phyloP scores from a whole-genome alignment of 2,329 filamentous ascomycete genomes.

The Fusarium drepaniforme region DNA sequence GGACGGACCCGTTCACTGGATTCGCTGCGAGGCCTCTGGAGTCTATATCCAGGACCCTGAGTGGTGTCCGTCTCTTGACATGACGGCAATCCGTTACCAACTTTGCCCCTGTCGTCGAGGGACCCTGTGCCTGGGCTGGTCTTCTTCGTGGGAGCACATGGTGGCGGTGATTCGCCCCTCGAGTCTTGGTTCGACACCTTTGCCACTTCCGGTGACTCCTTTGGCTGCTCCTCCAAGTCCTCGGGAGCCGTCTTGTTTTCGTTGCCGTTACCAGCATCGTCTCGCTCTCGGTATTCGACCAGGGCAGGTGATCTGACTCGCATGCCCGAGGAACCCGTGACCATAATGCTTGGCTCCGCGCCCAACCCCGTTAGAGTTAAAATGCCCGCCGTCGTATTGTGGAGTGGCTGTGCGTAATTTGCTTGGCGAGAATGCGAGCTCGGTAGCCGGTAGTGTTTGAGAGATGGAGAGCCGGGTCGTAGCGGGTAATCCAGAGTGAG shows the following conservation, averaged over 20 bases:
- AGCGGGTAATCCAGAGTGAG: not conserved
- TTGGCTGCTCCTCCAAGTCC: not conserved
- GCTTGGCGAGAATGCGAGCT: not conserved
- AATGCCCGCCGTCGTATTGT: not conserved
- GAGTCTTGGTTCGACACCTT: not conserved
- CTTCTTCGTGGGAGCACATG: not conserved
- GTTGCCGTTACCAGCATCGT: not conserved
- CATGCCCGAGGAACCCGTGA: not conserved
- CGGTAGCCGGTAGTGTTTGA: not conserved
- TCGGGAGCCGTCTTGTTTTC: not conserved
- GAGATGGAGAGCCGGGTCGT: not conserved
- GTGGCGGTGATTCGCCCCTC: not conserved
- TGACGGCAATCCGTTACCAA: not conserved
- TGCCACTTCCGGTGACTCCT: not conserved
- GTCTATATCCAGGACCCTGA: not conserved
- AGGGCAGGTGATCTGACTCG: not conserved
- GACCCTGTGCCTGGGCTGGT: not conserved
- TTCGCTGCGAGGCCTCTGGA: not conserved
- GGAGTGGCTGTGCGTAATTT: conserved; percentile 1
- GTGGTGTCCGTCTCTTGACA: not conserved
- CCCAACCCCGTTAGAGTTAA: not conserved
- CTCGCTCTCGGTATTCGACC: not conserved
- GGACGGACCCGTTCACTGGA: not conserved
- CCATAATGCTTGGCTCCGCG: not conserved
- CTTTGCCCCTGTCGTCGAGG: not conserved